These are phyloP conservation scores for Xerocomus brunneocitrinus DNA, from an alignment of 768 basidiomycete species.

Conservation along the genomic window DNA sequence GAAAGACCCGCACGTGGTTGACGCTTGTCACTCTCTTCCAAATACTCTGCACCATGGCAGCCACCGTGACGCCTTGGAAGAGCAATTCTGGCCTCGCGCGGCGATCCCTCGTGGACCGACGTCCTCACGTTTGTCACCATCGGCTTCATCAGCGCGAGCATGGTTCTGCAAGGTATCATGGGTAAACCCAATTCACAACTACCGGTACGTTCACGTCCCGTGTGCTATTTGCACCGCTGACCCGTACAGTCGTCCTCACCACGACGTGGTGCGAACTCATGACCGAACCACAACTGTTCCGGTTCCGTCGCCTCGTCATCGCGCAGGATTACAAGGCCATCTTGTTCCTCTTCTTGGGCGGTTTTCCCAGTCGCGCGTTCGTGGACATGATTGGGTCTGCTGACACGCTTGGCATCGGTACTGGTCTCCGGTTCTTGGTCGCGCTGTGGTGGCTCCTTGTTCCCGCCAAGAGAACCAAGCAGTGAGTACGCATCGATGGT, in stretches of 20 bases:
- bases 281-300: slow-evolving; percentile 74
- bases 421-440: slow-evolving; percentile 58
- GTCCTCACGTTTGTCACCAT: slow-evolving; percentile 62
- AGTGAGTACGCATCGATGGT: not conserved
- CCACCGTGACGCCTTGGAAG: slow-evolving; percentile 68
- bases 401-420: slow-evolving; percentile 60
- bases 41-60: slow-evolving; percentile 70
- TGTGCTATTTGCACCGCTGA: not conserved
- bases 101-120: slow-evolving; percentile 67
- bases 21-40: slow-evolving; percentile 67
- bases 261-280: slow-evolving; percentile 87
- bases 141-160: slow-evolving; percentile 67
- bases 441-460: slow-evolving; percentile 64
- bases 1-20: slow-evolving; percentile 73
- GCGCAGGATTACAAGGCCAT: slow-evolving; percentile 71
- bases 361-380: slow-evolving; percentile 60
- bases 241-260: slow-evolving; percentile 64
- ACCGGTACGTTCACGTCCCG: slow-evolving; percentile 48
- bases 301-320: slow-evolving; percentile 43
- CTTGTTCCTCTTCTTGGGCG: slow-evolving; percentile 67
- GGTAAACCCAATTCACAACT: slow-evolving; percentile 79
- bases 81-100: slow-evolving; percentile 51
- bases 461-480: slow-evolving; percentile 30
- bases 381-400: slow-evolving; percentile 57
- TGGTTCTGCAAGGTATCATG: slow-evolving; percentile 85